Percentiles rank a stretch among this genome's conserved stretches.
These are phyloP conservation scores for Aurifilum marmelostoma DNA, from an alignment of 2,329 filamentous ascomycete genomes.

Conservation along the genomic window DNA sequence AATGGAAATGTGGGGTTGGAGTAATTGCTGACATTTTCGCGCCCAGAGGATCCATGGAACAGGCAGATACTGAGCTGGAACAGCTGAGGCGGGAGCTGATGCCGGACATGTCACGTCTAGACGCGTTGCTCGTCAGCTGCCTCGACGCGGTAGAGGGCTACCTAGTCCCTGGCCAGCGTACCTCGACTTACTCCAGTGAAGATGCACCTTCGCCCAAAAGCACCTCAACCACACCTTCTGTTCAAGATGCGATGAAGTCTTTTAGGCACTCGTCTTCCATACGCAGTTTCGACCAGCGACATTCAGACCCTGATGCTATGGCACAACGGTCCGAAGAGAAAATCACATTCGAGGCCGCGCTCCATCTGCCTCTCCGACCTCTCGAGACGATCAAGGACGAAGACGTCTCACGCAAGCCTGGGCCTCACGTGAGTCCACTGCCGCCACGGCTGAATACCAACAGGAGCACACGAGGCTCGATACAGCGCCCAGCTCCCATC, in stretches of 20 bases:
- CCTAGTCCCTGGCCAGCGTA: not conserved
- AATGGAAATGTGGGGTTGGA: not conserved
- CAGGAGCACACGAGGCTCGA: not conserved
- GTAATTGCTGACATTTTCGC: not conserved
- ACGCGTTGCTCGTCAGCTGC: constrained; percentile 18
- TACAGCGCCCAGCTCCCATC: constrained; percentile 4
- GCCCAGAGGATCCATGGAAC: constrained; percentile 7
- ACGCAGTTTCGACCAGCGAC: not conserved
- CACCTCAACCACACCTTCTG: constrained; percentile 14
- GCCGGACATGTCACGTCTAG: constrained; percentile 10
- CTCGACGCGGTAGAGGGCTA: constrained; percentile 24
- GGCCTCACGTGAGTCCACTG: not conserved
- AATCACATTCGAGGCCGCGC: constrained; percentile 6
- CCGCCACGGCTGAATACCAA: constrained; percentile 1
- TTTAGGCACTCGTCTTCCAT: constrained; percentile 15
- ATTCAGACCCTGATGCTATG: not conserved
- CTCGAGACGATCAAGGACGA: constrained; percentile 10
- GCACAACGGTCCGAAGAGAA: not conserved
- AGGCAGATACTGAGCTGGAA: constrained; percentile 14
- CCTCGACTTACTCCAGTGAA: not conserved
- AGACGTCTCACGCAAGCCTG: not conserved
- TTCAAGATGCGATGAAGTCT: constrained; percentile 17
- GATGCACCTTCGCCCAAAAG: not conserved
- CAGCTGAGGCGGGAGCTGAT: constrained; percentile 15
- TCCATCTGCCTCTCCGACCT: constrained; percentile 1